Evolutionary conservation across 306 rosid genomes (phyloP).

Genomic region (Oxytropis ochrocephala): DNA sequence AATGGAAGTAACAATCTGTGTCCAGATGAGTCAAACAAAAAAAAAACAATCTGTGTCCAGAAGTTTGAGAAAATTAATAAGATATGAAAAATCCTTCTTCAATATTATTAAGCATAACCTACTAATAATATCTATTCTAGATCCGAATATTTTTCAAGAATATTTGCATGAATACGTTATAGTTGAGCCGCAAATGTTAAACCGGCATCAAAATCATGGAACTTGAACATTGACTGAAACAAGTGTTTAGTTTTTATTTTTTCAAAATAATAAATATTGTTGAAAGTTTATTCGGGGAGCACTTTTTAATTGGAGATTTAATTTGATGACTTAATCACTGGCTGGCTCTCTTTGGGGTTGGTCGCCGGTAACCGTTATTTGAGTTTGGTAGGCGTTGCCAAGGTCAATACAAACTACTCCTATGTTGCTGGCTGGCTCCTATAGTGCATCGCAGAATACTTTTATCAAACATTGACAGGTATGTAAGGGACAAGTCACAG

Average conservation of each 20-base stretch:
- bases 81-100: background rate
- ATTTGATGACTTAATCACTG: slow-evolving; percentile 1
- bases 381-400: slow-evolving; percentile 12
- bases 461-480: background rate
- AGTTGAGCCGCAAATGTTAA: background rate
- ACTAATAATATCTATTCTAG: background rate
- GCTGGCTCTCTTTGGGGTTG: background rate
- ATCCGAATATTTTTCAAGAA: background rate
- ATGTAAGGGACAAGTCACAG: background rate
- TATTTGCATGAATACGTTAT: background rate
- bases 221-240: background rate
- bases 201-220: background rate
- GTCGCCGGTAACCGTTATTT: background rate
- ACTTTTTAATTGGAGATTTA: background rate
- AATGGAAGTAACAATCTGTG: background rate
- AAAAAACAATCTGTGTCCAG: background rate
- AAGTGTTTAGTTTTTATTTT: background rate
- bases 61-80: background rate
- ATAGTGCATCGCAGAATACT: no score
- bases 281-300: background rate
- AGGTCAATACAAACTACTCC: slow-evolving; percentile 7
- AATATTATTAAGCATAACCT: background rate
- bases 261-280: background rate
- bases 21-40: background rate
- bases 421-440: background rate